Conservation (phyloP, 2,329 filamentous ascomycete species). For the Mycosphaerella arachidis region DNA sequence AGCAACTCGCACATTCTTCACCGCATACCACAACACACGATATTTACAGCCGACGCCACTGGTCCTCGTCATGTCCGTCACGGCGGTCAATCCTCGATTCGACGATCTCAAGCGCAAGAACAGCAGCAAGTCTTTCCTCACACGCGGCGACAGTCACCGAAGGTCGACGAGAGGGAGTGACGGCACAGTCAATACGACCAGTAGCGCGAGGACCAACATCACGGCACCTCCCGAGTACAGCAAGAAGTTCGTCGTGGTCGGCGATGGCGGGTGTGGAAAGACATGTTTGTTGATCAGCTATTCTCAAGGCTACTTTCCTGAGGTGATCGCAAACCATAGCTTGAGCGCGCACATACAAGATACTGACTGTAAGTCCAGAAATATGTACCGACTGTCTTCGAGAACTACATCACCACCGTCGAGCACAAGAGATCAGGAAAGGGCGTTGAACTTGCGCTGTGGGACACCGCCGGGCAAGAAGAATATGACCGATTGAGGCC, state of each 20-base stretch:
- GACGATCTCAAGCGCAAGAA: conserved; percentile 57
- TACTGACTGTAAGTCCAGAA: conserved; percentile 57
- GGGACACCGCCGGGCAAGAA: conserved; percentile 98
- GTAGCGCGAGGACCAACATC: conserved; percentile 72
- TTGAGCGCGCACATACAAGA: not conserved
- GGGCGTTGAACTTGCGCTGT: conserved; percentile 91
- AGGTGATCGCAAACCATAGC: conserved; percentile 56
- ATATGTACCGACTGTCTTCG: conserved; percentile 99
- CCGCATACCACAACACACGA: conserved; percentile 8
- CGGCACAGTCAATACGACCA: conserved; percentile 79
- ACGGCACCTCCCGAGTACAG: conserved; percentile 91
- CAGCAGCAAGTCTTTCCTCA: conserved; percentile 32
- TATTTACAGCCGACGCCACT: conserved; percentile 4
- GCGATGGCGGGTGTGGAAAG: conserved; percentile 97
- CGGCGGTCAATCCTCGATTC: conserved; percentile 43
- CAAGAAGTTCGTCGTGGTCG: conserved; percentile 98
- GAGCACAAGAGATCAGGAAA: conserved; percentile 83
- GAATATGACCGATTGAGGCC: conserved; percentile 96
- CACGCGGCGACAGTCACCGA: conserved; percentile 32
- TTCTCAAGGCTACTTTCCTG: conserved; percentile 96
- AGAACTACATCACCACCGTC: conserved; percentile 99
- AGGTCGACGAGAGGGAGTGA: conserved; percentile 61
- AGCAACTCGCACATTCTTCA: conserved; percentile 2
- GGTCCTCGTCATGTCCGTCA: conserved; percentile 29
- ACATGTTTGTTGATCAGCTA: conserved; percentile 98